Base-by-base conservation (phyloP, 805 yeast genomes). In the Lachancea kluyveri region DNA sequence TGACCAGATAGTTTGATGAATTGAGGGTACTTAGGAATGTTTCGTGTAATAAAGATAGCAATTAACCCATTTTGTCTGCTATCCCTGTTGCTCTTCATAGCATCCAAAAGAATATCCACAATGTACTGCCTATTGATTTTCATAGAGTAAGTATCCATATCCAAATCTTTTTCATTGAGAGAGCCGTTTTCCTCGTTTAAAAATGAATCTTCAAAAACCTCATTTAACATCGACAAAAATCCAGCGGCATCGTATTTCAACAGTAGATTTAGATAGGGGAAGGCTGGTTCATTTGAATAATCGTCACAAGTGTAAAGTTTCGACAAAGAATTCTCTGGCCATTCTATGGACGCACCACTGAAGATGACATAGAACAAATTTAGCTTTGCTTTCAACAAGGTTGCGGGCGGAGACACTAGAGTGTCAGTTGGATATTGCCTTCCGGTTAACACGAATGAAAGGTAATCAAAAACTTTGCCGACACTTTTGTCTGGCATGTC, bases 1-100 rank as follows among this genome's bases (percentile, higher is more conserved):
- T 74, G 62, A 34, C 79, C 92, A 1, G 87, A 71, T 1, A 92
- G 54, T 26, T 85, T 66, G 8, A 90, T 67, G 40, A 84, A 88
- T 55, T 90, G 98, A 8, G 74, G 66, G 53, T 82, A 90, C 50
- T 90, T 92, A 2, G 96, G 80, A 40, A 79, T 75, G 49, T 83
- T 88, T 36, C 90, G 59, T 0, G 90, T 83, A 20, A 90, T 56
- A 48, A 90, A 92, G 3, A 85, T 71, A 2, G 84, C 68, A 30
- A 84, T 53, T 24, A 56, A 40, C 21, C 60, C 64, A 5, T 36
- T 36, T 1, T 42, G 36, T 5, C 57, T 48, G 25, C 64, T 54
- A 9, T 44, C 37, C 8, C 8, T 11, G 16, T 21, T 21, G 4
- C 57, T 62, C 3, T 65, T 64, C 43, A 71, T 68, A 3, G 78